Percentiles rank a stretch among this genome's conserved stretches.
These are phyloP conservation scores for Boletus sensibilis DNA, from an alignment of 768 basidiomycete genomes.

Conservation along the genomic window DNA sequence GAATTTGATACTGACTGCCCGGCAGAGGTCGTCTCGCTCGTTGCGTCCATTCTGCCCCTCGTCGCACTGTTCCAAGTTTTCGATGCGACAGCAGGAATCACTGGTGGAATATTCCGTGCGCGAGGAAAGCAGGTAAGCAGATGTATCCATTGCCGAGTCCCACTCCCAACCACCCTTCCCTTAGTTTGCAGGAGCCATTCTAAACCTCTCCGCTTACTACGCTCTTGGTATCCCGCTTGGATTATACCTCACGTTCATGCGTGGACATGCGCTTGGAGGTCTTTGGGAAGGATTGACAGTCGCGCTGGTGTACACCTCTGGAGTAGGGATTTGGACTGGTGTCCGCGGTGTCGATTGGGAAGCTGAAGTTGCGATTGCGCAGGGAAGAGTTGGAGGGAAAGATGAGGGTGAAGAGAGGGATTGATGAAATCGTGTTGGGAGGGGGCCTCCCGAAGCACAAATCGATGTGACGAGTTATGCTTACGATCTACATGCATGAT, in stretches of 20 bases:
- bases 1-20: neutral
- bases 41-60: conserved; percentile 70
- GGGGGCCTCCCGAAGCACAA: too few relatives aligned
- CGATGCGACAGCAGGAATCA: conserved; percentile 69
- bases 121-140: conserved; percentile 65
- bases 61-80: conserved; percentile 84
- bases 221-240: conserved; percentile 82
- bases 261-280: conserved; percentile 58
- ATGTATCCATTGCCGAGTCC: neutral
- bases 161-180: neutral
- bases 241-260: conserved; percentile 69
- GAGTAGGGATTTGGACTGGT: conserved; percentile 51
- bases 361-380: conserved; percentile 43
- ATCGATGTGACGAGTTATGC: neutral
- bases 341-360: conserved; percentile 64
- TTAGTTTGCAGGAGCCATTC: conserved; percentile 69
- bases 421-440: neutral
- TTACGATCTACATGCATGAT: neutral
- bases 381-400: conserved; percentile 38
- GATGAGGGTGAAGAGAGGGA: conserved; percentile 30
- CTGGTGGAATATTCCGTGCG: conserved; percentile 78
- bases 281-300: conserved; percentile 83
- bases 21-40: conserved; percentile 43
- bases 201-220: conserved; percentile 69
- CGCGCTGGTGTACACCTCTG: conserved; percentile 63